Conservation (phyloP, 768 basidiomycete species). For the Auricularia sp. region DNA sequence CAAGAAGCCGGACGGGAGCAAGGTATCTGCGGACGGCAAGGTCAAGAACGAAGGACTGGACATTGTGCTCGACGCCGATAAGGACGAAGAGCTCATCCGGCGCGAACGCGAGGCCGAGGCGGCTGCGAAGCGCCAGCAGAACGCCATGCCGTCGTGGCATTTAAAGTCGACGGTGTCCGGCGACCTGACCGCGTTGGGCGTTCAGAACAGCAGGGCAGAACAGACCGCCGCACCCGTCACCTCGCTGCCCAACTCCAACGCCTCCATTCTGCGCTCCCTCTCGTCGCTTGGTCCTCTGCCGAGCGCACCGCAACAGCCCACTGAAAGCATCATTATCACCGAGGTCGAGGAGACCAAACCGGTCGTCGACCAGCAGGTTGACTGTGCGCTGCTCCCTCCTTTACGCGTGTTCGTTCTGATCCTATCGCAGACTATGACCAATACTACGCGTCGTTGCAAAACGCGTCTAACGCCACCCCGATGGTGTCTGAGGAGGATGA, state of each 20-base stretch:
- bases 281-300: constrained; percentile 2
- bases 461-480: constrained; percentile 50
- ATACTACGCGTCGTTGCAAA: constrained; percentile 64
- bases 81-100: constrained; percentile 66
- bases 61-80: constrained; percentile 83
- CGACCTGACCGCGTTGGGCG: constrained; percentile 77
- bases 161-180: constrained; percentile 92
- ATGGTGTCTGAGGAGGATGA: constrained; percentile 56
- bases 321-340: constrained; percentile 33
- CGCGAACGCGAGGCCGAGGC: constrained; percentile 71
- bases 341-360: constrained; percentile 34
- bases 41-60: constrained; percentile 69
- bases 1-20: neutral
- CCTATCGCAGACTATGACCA: constrained; percentile 55
- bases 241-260: constrained; percentile 38
- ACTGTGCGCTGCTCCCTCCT: constrained; percentile 40
- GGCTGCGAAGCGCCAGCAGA: constrained; percentile 80
- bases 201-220: constrained; percentile 45
- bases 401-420: neutral
- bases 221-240: constrained; percentile 16
- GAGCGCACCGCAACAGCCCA: constrained; percentile 26
- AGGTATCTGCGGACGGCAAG: constrained; percentile 26
- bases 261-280: constrained; percentile 19
- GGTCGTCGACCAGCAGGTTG: constrained; percentile 43
- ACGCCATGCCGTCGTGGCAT: constrained; percentile 90